These are phyloP conservation scores for Cubamyces lactineus DNA, from an alignment of 768 basidiomycete genomes.

Conservation along the genomic window DNA sequence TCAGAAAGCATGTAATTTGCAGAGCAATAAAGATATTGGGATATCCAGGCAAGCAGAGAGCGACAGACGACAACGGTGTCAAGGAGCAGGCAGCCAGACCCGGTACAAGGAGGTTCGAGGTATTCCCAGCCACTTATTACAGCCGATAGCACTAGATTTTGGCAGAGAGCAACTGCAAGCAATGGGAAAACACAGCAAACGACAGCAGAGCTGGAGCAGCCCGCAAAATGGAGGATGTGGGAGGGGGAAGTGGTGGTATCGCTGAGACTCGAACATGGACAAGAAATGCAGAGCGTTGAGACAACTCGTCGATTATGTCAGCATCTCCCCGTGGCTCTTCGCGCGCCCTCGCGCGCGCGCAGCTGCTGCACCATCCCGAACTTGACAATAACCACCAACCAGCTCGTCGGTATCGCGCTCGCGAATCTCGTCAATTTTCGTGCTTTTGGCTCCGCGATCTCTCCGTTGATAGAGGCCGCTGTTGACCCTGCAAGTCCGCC, in stretches of 20 bases:
- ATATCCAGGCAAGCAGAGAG: not conserved
- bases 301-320: slow-evolving; percentile 19
- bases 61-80: not conserved
- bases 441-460: slow-evolving; percentile 8
- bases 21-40: not conserved
- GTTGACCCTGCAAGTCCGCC: slow-evolving; percentile 9
- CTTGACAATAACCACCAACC: slow-evolving; percentile 11
- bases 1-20: slow-evolving; percentile 6
- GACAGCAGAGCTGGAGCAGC: not conserved
- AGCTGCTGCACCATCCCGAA: not conserved
- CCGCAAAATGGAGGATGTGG: not conserved
- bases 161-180: not conserved
- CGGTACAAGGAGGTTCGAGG: not conserved
- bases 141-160: not conserved
- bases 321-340: not conserved
- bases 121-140: not conserved
- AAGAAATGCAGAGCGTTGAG: slow-evolving; percentile 20
- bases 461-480: slow-evolving; percentile 10
- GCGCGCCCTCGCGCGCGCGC: not conserved
- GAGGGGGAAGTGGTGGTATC: slow-evolving; percentile 20
- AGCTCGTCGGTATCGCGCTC: slow-evolving; percentile 4
- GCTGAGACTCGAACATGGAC: slow-evolving; percentile 18
- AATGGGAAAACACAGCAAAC: not conserved
- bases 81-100: not conserved
- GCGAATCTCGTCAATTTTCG: slow-evolving; percentile 17